Evolutionary conservation across 192 early-diverging fungal genomes (phyloP), one percentile per base, ranked within the genome.

Genomic region (Linnemannia zychae): DNA sequence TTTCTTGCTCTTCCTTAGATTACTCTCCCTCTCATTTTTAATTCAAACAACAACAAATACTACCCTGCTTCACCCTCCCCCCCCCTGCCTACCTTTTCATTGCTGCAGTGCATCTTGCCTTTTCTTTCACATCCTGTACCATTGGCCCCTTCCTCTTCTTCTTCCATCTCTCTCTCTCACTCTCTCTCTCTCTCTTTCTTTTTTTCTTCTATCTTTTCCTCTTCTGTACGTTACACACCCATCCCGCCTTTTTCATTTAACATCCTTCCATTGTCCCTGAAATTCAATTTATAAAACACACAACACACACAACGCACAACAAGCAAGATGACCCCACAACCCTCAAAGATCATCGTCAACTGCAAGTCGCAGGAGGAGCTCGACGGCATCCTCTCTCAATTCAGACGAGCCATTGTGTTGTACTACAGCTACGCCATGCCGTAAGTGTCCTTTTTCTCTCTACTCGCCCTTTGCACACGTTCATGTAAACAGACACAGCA

Each of bases 401-500:
- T 3, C 46, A 7, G 24, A 16, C 75, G 76, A 12, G 80, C 65
- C 70, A 46, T 82, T 44, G 80, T 82, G 15, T 48, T 82, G 37
- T 82, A 82, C 47, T 82, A 76, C 47, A 82, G 80, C 69, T 82
- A 82, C 48, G 80, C 80, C 38, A 82, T 79, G 77, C 77, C 77
- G 77, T 79, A 79, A 79, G 77, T 79, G 28, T 47, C n/a, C 22
- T n/a, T 22, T 57, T 57, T 24, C n/a, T 66, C 18, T 20, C n/a
- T 31, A n/a, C 57, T 24, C 52, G 52, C 57, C 57, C 24, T 22
- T 24, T 12, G 7, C n/a, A 24, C n/a, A n/a, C n/a, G 40, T 44
- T 44, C 9, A 44, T 44, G 9, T 9, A 44, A 44, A 44, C 40
- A 44, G 40, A 44, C 40, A 44, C 40, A 44, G 9, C 12, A 63